phyloP scores from a whole-genome alignment of 805 yeast genomes.

The Jamesozyma lodderae region DNA sequence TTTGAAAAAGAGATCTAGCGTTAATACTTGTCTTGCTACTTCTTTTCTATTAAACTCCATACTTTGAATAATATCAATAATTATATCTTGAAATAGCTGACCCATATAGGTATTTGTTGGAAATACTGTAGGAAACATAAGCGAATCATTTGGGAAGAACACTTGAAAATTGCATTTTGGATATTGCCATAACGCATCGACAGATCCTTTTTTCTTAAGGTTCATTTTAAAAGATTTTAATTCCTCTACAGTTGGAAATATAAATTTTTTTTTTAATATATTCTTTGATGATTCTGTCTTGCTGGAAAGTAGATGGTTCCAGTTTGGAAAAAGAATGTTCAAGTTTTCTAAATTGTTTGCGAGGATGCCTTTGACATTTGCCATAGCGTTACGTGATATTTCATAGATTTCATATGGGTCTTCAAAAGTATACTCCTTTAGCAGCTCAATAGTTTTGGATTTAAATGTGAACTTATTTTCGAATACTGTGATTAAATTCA shows the following conservation, averaged over 20 bases:
- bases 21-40: constrained; percentile 67
- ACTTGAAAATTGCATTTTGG: constrained; percentile 51
- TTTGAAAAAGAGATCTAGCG: constrained; percentile 59
- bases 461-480: not conserved
- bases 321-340: constrained; percentile 29
- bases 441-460: not conserved
- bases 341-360: constrained; percentile 33
- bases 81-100: constrained; percentile 58
- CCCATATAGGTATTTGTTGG: constrained; percentile 34
- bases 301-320: constrained; percentile 17
- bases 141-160: constrained; percentile 36
- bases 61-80: constrained; percentile 59
- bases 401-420: constrained; percentile 8
- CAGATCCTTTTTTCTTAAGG: constrained; percentile 31
- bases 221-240: constrained; percentile 22
- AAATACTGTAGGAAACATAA: constrained; percentile 55
- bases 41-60: constrained; percentile 80
- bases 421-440: not conserved
- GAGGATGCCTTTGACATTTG: constrained; percentile 33
- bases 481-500: not conserved
- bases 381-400: constrained; percentile 39
- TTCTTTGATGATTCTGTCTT: not conserved
- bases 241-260: constrained; percentile 28
- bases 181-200: constrained; percentile 53
- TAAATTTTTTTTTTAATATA: constrained; percentile 10